Percentiles rank a stretch among this genome's conserved stretches.
phyloP scores from a whole-genome alignment of 148 eudicot genomes.

The Camellia granthamiana region DNA sequence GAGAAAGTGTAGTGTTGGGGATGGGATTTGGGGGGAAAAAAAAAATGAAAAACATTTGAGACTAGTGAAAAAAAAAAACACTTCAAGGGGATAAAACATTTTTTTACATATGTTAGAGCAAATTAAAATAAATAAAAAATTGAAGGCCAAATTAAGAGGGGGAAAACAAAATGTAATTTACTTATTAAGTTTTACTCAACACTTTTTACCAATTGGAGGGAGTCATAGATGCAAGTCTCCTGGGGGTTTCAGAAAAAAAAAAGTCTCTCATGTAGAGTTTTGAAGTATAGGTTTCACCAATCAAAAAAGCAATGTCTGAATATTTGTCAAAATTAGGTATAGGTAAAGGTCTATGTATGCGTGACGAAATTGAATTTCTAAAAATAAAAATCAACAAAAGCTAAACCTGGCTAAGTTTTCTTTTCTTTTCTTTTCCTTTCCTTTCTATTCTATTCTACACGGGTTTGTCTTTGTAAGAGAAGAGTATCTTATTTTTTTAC shows the following conservation, averaged over 20 bases:
- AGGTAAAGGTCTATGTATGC: constrained; percentile 6
- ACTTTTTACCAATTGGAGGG: neutral
- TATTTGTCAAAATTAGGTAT: no score
- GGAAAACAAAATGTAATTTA: no score
- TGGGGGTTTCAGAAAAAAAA: neutral
- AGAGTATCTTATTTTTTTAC: constrained; percentile 1
- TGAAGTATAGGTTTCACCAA: neutral
- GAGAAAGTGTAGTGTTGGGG: no score
- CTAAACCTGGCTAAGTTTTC: neutral
- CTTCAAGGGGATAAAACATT: no score
- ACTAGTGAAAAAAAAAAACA: no score
- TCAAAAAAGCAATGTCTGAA: no score
- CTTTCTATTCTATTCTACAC: neutral
- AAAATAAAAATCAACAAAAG: neutral
- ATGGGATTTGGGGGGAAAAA: no score
- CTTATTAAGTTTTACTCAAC: neutral
- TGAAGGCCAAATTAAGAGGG: no score
- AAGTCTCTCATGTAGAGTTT: neutral
- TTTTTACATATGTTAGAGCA: no score
- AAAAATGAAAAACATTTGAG: no score
- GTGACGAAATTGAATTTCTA: neutral
- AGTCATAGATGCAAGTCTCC: neutral
- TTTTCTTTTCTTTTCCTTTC: neutral
- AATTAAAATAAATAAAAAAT: no score
- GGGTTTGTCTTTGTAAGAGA: constrained; percentile 10